Conservation (phyloP, 2,329 filamentous ascomycete species). For the Hyphodiscus sp. region DNA sequence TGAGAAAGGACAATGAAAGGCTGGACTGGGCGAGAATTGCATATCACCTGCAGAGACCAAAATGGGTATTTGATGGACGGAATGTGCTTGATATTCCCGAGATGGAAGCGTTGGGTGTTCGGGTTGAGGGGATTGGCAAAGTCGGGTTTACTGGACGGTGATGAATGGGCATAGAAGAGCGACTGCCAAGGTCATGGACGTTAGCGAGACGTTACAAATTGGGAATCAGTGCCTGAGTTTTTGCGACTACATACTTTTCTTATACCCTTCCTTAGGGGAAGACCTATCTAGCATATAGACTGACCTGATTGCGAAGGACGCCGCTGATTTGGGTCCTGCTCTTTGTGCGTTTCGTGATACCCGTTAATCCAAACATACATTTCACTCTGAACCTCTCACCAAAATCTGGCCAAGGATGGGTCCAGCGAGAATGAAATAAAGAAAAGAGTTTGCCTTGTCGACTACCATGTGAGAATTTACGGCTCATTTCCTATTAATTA, state of each 20-base stretch:
- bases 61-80: constrained; percentile 43
- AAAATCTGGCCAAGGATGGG: no score
- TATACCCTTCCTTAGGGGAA: no score
- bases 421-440: no score
- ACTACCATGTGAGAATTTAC: no score
- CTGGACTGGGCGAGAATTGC: constrained; percentile 42
- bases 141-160: constrained; percentile 5
- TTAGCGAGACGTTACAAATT: background rate
- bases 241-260: no score
- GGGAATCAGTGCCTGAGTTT: background rate
- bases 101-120: constrained; percentile 27
- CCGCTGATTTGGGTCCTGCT: background rate
- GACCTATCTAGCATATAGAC: background rate
- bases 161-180: background rate
- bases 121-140: constrained; percentile 17
- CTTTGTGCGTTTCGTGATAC: background rate
- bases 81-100: constrained; percentile 25
- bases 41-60: constrained; percentile 38
- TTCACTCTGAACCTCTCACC: background rate
- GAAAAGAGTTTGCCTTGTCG: no score
- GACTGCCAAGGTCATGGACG: background rate
- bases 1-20: constrained; percentile 19
- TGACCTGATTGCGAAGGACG: background rate
- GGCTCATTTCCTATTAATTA: no score
- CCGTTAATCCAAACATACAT: background rate